Evolutionary conservation across 2,329 filamentous ascomycete species (phyloP).

Genomic region (Paraconiothyrium sp.): DNA sequence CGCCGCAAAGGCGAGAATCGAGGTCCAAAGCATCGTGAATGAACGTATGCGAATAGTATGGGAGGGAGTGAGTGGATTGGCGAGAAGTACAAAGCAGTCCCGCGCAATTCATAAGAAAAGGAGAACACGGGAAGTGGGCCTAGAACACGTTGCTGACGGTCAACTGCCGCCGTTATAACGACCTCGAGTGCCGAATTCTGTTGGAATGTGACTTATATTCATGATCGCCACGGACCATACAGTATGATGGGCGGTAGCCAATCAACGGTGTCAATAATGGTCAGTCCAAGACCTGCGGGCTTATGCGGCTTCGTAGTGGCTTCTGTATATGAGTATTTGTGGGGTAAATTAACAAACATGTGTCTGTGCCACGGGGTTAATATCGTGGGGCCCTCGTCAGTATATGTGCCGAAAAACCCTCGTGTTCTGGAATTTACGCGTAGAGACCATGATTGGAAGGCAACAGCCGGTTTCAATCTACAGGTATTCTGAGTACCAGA

Average conservation of each 20-base stretch:
- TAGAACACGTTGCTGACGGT: slow-evolving; percentile 12
- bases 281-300: slow-evolving; percentile 3
- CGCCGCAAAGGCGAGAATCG: slow-evolving; percentile 33
- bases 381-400: slow-evolving; percentile 14
- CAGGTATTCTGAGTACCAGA: neutral
- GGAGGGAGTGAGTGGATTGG: slow-evolving; percentile 17
- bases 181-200: slow-evolving; percentile 8
- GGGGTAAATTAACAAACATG: slow-evolving; percentile 13
- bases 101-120: slow-evolving; percentile 20
- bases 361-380: slow-evolving; percentile 12
- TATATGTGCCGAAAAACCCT: slow-evolving; percentile 16
- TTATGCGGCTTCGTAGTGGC: slow-evolving; percentile 10
- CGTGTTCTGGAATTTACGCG: slow-evolving; percentile 18
- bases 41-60: slow-evolving; percentile 14
- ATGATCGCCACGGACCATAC: slow-evolving; percentile 10
- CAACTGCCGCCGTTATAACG: slow-evolving; percentile 24
- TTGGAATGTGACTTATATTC: slow-evolving; percentile 3
- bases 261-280: neutral
- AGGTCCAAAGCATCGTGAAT: slow-evolving; percentile 34
- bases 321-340: slow-evolving; percentile 7
- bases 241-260: neutral
- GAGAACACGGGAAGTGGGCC: slow-evolving; percentile 3
- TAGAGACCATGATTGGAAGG: slow-evolving; percentile 14
- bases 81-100: slow-evolving; percentile 12
- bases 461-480: slow-evolving; percentile 11